Conservation (phyloP, 257 asterid species). For the Solanum chiquidenum region DNA sequence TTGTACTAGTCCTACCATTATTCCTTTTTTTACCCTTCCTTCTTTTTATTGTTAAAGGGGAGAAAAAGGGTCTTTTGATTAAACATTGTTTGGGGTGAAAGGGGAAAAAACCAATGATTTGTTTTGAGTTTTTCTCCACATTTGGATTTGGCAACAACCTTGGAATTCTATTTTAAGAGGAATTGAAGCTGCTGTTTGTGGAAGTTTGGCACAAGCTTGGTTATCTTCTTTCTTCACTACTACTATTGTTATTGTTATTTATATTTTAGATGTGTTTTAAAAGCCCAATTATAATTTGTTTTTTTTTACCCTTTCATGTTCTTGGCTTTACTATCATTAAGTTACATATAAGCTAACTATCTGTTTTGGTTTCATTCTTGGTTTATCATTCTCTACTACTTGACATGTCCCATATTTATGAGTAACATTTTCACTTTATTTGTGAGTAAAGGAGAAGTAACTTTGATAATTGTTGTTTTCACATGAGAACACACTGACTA, state of each 20-base stretch:
- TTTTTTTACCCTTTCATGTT: neutral
- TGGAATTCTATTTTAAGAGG: neutral
- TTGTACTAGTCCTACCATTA: constrained; percentile 1
- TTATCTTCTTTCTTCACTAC: neutral
- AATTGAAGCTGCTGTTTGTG: neutral
- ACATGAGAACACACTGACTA: neutral
- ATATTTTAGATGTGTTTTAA: neutral
- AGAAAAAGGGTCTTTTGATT: constrained; percentile 22
- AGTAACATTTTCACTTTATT: neutral
- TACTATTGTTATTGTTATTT: neutral
- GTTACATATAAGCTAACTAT: neutral
- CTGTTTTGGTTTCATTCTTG: neutral
- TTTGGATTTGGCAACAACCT: constrained; percentile 1
- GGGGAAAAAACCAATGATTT: constrained; percentile 40
- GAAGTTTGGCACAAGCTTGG: neutral
- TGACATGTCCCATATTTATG: neutral
- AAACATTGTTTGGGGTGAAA: constrained; percentile 37
- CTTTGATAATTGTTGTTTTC: neutral
- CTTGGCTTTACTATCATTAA: neutral
- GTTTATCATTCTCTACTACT: neutral
- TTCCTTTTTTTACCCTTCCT: neutral
- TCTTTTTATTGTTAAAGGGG: constrained; percentile 10
- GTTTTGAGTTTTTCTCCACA: constrained; percentile 7
- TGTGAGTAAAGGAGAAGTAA: neutral
- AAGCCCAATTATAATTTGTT: neutral